Evolutionary conservation across 1,284 basidiomycete genomes (phyloP), one percentile per base, ranked within the genome.

Genomic region (Marasmius oreades): DNA sequence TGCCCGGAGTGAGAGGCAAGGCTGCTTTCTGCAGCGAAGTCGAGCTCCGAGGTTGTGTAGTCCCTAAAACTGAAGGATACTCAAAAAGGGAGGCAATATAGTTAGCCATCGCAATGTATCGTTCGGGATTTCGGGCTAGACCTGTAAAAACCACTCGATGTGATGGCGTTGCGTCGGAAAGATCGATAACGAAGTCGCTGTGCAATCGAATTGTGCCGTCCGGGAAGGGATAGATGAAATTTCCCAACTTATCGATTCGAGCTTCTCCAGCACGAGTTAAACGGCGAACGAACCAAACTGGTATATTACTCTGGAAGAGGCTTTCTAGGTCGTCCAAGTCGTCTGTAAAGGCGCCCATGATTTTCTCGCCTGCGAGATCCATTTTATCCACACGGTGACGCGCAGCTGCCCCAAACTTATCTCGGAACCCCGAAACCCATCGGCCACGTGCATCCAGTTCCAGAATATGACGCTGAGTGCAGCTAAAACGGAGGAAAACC

Each of bases 341-440:
- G n/a, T 37, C 34, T 24, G 50, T 52, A 16, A 52, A 52, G 18
- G 50, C 50, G 14, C 50, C 50, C 50, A 52, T 36, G 31, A 52
- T 18, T 6, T 26, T 18, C 11, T 16, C 18, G 34, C 20, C 50
- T 5, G 16, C 33, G 18, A 34, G 31, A 18, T 20, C 48, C n/a
- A 23, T 52, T 20, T 22, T 23, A 37, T 5, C 24, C 12, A 12
- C 4, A 28, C 23, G 24, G 11, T 5, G 20, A 5, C 24, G 5
- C 44, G 16, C 8, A 46, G 3, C 44, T 46, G 11, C 5, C 24
- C 14, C 24, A 18, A 28, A n/a, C n/a, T n/a, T 46, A 46, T 18
- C 5, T 22, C 5, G 20, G 5, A 5, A 46, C 12, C 44, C 44
- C 5, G 20, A 4, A 5, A 46, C 12, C 44, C 44, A 46, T 24